Evolutionary conservation across 208 protist genomes (phyloP).

Genomic region (Trichomonas tenax): DNA sequence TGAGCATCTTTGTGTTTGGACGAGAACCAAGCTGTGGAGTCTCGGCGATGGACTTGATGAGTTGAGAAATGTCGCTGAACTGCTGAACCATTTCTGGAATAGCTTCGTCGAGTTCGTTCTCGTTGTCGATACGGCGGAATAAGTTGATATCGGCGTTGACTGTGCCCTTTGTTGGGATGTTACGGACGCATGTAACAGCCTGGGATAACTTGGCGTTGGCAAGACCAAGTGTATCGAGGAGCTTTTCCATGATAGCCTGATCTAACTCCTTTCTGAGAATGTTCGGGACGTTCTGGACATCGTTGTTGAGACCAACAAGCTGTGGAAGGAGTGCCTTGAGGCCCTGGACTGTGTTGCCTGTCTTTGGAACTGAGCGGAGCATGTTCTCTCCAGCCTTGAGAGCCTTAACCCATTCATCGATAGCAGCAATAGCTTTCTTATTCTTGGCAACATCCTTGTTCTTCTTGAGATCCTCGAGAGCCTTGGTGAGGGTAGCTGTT

Average conservation of each 20-base stretch:
- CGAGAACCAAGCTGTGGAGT: not conserved
- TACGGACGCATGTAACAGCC: not conserved
- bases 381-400: not conserved
- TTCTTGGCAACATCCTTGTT: not conserved
- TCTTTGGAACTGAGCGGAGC: not conserved
- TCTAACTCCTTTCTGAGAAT: not conserved
- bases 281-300: not conserved
- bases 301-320: not conserved
- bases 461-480: not conserved
- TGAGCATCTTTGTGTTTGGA: not conserved
- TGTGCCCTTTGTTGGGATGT: not conserved
- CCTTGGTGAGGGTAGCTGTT: not conserved
- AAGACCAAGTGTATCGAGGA: not conserved
- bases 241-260: not conserved
- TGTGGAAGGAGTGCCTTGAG: not conserved
- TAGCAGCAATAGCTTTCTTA: not conserved
- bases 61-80: not conserved
- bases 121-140: not conserved
- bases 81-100: not conserved
- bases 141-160: not conserved
- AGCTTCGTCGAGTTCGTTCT: not conserved
- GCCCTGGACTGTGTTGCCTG: not conserved
- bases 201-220: not conserved
- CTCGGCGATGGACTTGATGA: not conserved
- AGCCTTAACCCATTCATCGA: not conserved